Evolutionary conservation across 2,329 filamentous ascomycete species (phyloP).

Genomic region (Pseudogymnoascus sp.): DNA sequence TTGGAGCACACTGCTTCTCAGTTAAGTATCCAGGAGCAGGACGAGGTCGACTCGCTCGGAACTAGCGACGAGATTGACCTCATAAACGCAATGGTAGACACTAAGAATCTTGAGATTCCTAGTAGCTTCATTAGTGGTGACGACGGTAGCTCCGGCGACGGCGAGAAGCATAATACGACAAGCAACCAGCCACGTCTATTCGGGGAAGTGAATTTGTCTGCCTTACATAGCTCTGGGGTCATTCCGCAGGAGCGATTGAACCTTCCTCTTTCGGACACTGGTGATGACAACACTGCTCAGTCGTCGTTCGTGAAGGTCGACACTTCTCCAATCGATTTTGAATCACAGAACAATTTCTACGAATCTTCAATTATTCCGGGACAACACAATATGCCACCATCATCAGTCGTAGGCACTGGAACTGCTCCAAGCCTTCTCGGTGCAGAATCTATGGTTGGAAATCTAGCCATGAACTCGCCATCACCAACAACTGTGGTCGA

Average conservation of each 20-base stretch:
- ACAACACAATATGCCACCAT: neutral
- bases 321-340: neutral
- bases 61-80: conserved; percentile 17
- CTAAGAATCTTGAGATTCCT: conserved; percentile 20
- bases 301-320: neutral
- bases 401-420: neutral
- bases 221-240: conserved; percentile 25
- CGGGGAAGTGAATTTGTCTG: conserved; percentile 26
- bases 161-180: conserved; percentile 5
- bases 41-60: conserved; percentile 12
- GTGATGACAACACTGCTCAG: neutral
- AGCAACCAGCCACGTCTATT: conserved; percentile 22
- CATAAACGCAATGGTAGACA: conserved; percentile 5
- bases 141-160: conserved; percentile 1
- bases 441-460: conserved; percentile 26
- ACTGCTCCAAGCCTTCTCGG: conserved; percentile 26
- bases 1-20: conserved; percentile 25
- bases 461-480: conserved; percentile 27
- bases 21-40: conserved; percentile 21
- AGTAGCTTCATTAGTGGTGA: conserved; percentile 23
- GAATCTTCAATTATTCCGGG: neutral
- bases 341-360: neutral
- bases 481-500: conserved; percentile 14
- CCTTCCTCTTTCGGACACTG: conserved; percentile 19
- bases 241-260: conserved; percentile 23